phyloP scores from a whole-genome alignment of 768 basidiomycete species.

The Glaciozyma martinii region DNA sequence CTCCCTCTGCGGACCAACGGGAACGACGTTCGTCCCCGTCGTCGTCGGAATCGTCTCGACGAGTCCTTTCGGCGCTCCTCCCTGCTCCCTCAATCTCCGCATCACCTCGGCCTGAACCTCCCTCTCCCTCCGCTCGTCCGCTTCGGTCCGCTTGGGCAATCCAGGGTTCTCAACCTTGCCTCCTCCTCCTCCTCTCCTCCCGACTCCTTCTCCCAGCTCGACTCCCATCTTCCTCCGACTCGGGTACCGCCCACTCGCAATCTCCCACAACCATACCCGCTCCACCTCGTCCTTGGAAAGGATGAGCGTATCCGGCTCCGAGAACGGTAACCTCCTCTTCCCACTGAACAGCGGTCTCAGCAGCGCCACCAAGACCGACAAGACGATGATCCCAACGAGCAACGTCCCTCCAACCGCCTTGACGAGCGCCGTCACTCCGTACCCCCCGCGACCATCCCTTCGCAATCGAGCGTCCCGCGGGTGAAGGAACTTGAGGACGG shows the following conservation, averaged over 20 bases:
- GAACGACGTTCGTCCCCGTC: constrained; percentile 47
- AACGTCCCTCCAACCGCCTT: too few species aligned
- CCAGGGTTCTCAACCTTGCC: constrained; percentile 60
- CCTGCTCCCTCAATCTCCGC: neutral
- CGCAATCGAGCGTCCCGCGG: neutral
- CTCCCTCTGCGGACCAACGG: constrained; percentile 65
- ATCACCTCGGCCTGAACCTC: constrained; percentile 38
- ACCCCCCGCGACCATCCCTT: too few species aligned
- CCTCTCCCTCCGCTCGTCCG: constrained; percentile 41
- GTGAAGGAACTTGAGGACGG: constrained; percentile 4
- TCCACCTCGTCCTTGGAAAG: constrained; percentile 45
- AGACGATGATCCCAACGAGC: too few species aligned
- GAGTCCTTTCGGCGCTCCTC: constrained; percentile 19
- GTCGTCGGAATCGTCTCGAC: constrained; percentile 6
- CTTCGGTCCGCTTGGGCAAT: constrained; percentile 47
- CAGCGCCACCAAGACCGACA: too few species aligned
- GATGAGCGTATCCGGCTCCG: constrained; percentile 7
- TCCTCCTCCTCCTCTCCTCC: constrained; percentile 34
- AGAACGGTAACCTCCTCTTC: too few species aligned
- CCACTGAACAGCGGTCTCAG: too few species aligned
- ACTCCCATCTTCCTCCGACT: neutral
- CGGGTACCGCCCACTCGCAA: constrained; percentile 87
- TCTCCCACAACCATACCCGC: constrained; percentile 92
- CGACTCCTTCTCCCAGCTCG: too few species aligned
- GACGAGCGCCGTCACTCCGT: too few species aligned